These are phyloP conservation scores for Amyloporia xantha DNA, from an alignment of 768 basidiomycete species.

Conservation along the genomic window DNA sequence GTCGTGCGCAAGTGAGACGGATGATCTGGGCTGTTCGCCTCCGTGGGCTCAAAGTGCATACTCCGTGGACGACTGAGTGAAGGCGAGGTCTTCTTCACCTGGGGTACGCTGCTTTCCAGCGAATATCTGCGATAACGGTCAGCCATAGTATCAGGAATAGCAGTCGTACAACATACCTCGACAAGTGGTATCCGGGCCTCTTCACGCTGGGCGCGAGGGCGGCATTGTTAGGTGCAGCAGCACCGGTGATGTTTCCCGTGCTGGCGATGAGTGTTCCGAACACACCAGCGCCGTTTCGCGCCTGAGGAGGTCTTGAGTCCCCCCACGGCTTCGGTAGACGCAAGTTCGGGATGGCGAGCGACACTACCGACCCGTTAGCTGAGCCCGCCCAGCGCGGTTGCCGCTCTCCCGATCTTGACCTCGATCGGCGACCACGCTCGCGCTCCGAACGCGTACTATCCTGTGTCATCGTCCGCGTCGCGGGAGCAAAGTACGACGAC, in stretches of 20 bases:
- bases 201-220: conserved; percentile 52
- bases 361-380: not conserved
- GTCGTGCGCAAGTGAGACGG: conserved; percentile 9
- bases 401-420: not conserved
- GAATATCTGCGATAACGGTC: conserved; percentile 19
- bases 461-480: not conserved
- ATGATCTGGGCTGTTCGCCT: not conserved
- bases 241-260: conserved; percentile 58
- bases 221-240: conserved; percentile 45
- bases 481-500: conserved; percentile 6
- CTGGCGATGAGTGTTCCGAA: conserved; percentile 68
- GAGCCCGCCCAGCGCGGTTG: conserved; percentile 1
- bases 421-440: not conserved
- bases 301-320: conserved; percentile 26
- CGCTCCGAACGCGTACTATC: not conserved
- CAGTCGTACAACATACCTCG: conserved; percentile 35
- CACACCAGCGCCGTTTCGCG: conserved; percentile 51
- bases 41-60: conserved; percentile 10
- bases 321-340: conserved; percentile 4
- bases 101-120: conserved; percentile 17
- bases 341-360: not conserved
- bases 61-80: conserved; percentile 16
- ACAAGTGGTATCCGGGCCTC: conserved; percentile 59
- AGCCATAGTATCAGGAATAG: not conserved
- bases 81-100: not conserved